Conservation (phyloP, 345 rosid species). For the Citrus trifoliata region DNA sequence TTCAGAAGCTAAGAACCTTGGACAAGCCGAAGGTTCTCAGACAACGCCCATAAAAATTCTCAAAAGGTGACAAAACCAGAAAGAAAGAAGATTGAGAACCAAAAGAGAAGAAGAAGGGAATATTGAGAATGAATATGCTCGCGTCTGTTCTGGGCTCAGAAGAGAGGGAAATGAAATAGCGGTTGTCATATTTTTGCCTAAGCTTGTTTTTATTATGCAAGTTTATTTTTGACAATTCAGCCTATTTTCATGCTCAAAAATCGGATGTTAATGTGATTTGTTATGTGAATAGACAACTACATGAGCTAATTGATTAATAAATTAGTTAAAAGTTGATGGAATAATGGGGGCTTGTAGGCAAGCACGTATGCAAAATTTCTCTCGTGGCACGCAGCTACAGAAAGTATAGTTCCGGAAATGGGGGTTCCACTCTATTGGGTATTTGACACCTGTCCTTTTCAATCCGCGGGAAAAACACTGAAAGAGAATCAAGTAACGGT, state of each 20-base stretch:
- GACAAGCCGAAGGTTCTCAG: slow-evolving; percentile 8
- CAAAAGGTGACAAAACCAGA: slow-evolving; percentile 4
- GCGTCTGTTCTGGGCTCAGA: background rate
- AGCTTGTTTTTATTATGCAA: slow-evolving; percentile 3
- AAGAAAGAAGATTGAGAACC: slow-evolving; percentile 1
- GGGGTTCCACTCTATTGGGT: background rate
- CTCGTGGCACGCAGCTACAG: background rate
- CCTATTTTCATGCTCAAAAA: slow-evolving; percentile 19
- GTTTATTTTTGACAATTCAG: slow-evolving; percentile 1
- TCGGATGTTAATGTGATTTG: slow-evolving; percentile 14
- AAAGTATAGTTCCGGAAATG: background rate
- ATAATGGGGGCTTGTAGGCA: background rate
- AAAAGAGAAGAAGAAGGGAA: background rate
- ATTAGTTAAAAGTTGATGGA: background rate
- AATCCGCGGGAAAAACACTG: background rate
- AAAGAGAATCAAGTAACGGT: background rate
- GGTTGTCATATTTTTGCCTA: slow-evolving; percentile 24
- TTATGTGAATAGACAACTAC: background rate
- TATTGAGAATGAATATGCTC: background rate
- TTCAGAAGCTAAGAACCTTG: slow-evolving; percentile 3
- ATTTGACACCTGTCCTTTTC: slow-evolving; percentile 4
- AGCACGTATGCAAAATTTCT: background rate
- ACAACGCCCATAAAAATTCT: slow-evolving; percentile 13
- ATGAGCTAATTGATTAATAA: background rate
- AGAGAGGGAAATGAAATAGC: slow-evolving; percentile 10